Conservation (phyloP, 148 eudicot species). For the Cornus florida region DNA sequence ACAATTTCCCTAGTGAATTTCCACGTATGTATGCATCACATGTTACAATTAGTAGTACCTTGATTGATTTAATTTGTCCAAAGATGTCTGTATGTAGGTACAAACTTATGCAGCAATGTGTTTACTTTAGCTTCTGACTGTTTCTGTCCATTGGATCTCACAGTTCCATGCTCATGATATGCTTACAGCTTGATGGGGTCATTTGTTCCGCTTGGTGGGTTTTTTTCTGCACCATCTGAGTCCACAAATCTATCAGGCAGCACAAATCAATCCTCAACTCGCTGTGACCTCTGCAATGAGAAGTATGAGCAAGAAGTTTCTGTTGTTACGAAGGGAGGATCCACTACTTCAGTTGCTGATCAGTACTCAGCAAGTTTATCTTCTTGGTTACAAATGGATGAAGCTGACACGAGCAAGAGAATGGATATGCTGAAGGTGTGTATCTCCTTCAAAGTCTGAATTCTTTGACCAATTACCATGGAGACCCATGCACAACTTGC, state of each 20-base stretch:
- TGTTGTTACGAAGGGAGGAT: slow-evolving; percentile 41
- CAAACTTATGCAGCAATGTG: background rate
- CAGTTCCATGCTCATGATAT: slow-evolving; percentile 41
- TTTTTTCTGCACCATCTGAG: slow-evolving; percentile 73
- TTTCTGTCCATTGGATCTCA: slow-evolving; percentile 34
- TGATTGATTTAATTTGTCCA: background rate
- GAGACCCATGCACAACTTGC: background rate
- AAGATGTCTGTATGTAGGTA: background rate
- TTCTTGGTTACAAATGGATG: slow-evolving; percentile 51
- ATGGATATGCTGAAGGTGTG: slow-evolving; percentile 47
- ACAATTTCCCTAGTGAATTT: background rate
- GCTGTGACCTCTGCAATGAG: slow-evolving; percentile 59
- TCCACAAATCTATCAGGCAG: slow-evolving; percentile 30
- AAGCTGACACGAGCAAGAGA: slow-evolving; percentile 45
- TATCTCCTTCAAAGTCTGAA: slow-evolving; percentile 23
- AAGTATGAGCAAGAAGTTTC: slow-evolving; percentile 69
- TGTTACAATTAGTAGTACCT: background rate
- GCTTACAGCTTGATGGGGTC: slow-evolving; percentile 87
- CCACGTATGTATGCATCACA: background rate
- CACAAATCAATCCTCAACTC: slow-evolving; percentile 32
- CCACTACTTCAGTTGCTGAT: slow-evolving; percentile 41
- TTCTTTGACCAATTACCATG: background rate
- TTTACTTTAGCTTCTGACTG: slow-evolving; percentile 26
- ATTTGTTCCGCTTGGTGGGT: slow-evolving; percentile 97
- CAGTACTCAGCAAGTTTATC: slow-evolving; percentile 43